phyloP scores from a whole-genome alignment of 148 eudicot species.

The Hydrangea macrophylla region DNA sequence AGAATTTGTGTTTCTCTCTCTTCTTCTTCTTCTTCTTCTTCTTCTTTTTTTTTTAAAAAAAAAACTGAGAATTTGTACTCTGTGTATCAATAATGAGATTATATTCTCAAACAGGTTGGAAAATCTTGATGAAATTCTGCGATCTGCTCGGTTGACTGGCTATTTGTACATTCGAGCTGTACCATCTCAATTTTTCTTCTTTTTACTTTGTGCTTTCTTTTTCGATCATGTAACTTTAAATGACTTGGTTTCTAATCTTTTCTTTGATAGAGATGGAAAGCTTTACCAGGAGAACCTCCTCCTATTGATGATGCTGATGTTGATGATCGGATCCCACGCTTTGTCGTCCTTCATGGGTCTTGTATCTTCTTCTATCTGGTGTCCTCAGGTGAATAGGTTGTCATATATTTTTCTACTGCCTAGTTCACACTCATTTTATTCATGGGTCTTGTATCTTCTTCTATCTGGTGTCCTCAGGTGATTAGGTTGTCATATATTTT shows the following conservation, averaged over 20 bases:
- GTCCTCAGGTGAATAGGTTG: conserved; percentile 55
- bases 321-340: conserved; percentile 96
- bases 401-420: neutral
- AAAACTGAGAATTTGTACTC: no score
- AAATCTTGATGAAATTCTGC: conserved; percentile 72
- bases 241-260: conserved; percentile 1
- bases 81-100: neutral
- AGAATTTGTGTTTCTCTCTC: no score
- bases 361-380: conserved; percentile 69
- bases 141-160: conserved; percentile 76
- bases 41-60: no score
- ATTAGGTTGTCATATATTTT: neutral
- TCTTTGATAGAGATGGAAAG: conserved; percentile 78
- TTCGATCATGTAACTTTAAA: neutral
- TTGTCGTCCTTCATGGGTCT: conserved; percentile 79
- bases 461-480: conserved; percentile 74
- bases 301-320: conserved; percentile 87
- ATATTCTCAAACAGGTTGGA: conserved; percentile 52
- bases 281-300: conserved; percentile 93
- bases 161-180: conserved; percentile 74
- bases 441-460: conserved; percentile 82
- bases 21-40: no score
- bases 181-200: conserved; percentile 12
- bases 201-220: conserved; percentile 1
- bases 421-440: no score